Conservation (phyloP, 768 basidiomycete species). For the Cubamyces lactineus region DNA sequence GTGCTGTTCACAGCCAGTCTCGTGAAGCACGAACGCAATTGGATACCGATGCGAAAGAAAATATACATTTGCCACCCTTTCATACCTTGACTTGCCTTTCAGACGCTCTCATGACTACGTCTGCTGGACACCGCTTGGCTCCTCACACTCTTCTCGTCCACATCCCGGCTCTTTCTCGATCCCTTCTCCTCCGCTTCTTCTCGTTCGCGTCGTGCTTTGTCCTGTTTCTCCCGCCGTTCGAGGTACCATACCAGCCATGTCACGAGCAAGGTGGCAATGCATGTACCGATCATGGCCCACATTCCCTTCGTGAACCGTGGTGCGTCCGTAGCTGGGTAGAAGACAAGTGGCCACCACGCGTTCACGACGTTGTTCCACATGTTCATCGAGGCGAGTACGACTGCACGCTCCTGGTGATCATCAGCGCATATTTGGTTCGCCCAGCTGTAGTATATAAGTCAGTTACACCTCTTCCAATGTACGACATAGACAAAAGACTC, state of each 20-base stretch:
- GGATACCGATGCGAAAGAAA: background rate
- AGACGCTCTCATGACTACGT: slow-evolving; percentile 8
- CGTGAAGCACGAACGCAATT: background rate
- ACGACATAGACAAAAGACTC: slow-evolving; percentile 29
- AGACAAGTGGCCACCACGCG: slow-evolving; percentile 71
- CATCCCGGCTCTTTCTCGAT: background rate
- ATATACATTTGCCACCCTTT: background rate
- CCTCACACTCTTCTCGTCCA: slow-evolving; percentile 7
- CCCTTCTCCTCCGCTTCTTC: background rate
- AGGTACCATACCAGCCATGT: slow-evolving; percentile 62
- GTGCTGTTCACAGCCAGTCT: background rate
- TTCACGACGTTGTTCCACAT: slow-evolving; percentile 74
- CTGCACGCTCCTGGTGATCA: slow-evolving; percentile 67
- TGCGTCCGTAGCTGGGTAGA: slow-evolving; percentile 75
- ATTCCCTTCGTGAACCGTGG: slow-evolving; percentile 69
- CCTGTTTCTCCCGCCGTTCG: slow-evolving; percentile 44
- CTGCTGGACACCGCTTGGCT: slow-evolving; percentile 7
- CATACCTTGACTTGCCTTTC: slow-evolving; percentile 6
- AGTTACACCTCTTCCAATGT: background rate
- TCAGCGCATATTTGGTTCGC: slow-evolving; percentile 78
- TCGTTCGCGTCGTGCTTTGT: background rate
- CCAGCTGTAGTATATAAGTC: slow-evolving; percentile 49
- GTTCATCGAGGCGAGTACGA: slow-evolving; percentile 80
- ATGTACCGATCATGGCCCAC: slow-evolving; percentile 67
- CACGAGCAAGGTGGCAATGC: slow-evolving; percentile 55